These are phyloP conservation scores for Wickerhamomyces pijperi DNA, from an alignment of 805 yeast genomes.

Conservation along the genomic window DNA sequence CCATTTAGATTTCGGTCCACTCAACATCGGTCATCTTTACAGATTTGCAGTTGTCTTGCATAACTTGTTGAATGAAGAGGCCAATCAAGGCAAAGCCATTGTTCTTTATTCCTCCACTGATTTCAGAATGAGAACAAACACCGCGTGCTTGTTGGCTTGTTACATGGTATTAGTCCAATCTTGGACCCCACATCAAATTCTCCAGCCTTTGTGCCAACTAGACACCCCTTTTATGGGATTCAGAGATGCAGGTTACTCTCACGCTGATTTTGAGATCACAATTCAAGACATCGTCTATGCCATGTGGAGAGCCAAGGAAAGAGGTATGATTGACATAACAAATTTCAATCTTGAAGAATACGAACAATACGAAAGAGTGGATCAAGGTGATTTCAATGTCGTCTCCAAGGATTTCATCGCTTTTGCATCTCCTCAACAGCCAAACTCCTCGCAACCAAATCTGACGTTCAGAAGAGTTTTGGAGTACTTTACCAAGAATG, in stretches of 20 bases:
- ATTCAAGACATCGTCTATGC: slow-evolving; percentile 95
- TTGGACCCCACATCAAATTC: slow-evolving; percentile 97
- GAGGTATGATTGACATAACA: slow-evolving; percentile 78
- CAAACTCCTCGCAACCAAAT: slow-evolving; percentile 33
- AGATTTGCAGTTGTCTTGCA: slow-evolving; percentile 92
- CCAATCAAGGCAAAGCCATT: slow-evolving; percentile 78
- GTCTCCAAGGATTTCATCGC: slow-evolving; percentile 92
- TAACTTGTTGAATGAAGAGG: slow-evolving; percentile 77
- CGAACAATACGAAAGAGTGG: slow-evolving; percentile 90
- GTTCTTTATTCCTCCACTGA: slow-evolving; percentile 81
- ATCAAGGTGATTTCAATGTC: slow-evolving; percentile 91
- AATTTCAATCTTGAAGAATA: slow-evolving; percentile 85
- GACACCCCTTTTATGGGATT: slow-evolving; percentile 92
- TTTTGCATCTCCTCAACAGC: slow-evolving; percentile 91
- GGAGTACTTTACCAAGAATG: slow-evolving; percentile 56
- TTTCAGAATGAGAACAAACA: slow-evolving; percentile 77
- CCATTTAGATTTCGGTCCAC: slow-evolving; percentile 93
- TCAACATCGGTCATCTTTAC: slow-evolving; percentile 86
- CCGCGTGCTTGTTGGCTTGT: slow-evolving; percentile 88
- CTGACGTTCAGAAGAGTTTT: slow-evolving; percentile 78
- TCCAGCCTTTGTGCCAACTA: slow-evolving; percentile 86
- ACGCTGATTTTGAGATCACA: slow-evolving; percentile 86
- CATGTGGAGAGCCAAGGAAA: slow-evolving; percentile 94
- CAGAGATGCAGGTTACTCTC: slow-evolving; percentile 95
- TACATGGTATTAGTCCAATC: slow-evolving; percentile 92